phyloP scores from a whole-genome alignment of 1,139 yeast genomes.

The Blastobotrys buckinghamii region DNA sequence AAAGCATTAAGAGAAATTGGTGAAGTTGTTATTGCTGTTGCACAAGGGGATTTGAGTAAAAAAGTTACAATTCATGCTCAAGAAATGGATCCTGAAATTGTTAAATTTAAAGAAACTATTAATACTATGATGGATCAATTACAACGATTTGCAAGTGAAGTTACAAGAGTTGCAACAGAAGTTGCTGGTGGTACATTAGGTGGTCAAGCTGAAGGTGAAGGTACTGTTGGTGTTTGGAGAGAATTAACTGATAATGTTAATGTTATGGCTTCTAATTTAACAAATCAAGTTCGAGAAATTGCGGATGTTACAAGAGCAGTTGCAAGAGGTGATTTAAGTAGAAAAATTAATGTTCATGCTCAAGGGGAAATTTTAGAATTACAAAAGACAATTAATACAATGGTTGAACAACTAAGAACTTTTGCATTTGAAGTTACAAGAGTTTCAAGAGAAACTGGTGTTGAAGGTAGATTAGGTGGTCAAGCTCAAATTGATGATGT shows the following conservation, averaged over 20 bases:
- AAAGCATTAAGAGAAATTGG: constrained; percentile 75
- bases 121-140: constrained; percentile 86
- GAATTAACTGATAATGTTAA: constrained; percentile 78
- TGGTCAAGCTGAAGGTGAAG: constrained; percentile 80
- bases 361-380: constrained; percentile 77
- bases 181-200: constrained; percentile 87
- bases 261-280: constrained; percentile 79
- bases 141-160: constrained; percentile 76
- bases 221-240: constrained; percentile 83
- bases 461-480: constrained; percentile 80
- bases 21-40: constrained; percentile 75
- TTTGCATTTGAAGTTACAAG: constrained; percentile 86
- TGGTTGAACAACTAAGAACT: constrained; percentile 84
- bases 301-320: constrained; percentile 86
- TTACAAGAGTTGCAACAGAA: constrained; percentile 79
- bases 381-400: constrained; percentile 73
- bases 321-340: constrained; percentile 70
- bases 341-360: constrained; percentile 76
- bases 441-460: constrained; percentile 87
- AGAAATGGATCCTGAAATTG: constrained; percentile 65
- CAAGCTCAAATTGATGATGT: constrained; percentile 81
- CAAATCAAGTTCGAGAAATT: constrained; percentile 78
- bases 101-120: constrained; percentile 72
- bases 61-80: constrained; percentile 67
- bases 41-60: constrained; percentile 78